phyloP scores from a whole-genome alignment of 129 eudicot genomes.

The Cynara cardunculus region DNA sequence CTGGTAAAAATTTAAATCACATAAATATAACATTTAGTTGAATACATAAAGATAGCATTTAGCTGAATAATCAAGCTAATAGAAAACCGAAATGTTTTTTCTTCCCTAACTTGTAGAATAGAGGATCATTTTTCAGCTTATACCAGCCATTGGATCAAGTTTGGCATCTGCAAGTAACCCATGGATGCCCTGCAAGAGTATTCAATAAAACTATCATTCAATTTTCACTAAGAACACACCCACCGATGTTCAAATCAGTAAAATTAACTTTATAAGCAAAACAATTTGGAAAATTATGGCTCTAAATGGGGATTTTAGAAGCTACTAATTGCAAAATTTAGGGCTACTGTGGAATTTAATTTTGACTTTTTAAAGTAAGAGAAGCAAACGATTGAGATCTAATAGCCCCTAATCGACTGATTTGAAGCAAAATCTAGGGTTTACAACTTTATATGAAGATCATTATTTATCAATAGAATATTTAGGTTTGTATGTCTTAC shows the following conservation, averaged over 20 bases:
- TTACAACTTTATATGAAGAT: too few relatives aligned
- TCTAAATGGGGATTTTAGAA: background rate
- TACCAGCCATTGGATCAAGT: constrained; percentile 25
- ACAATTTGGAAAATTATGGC: background rate
- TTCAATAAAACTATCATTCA: background rate
- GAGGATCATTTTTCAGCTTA: constrained; percentile 12
- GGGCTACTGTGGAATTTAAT: background rate
- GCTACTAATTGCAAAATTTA: background rate
- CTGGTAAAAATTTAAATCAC: too few relatives aligned
- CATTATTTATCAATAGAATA: too few relatives aligned
- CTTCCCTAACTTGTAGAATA: background rate
- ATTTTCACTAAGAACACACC: too few relatives aligned
- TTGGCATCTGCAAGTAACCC: constrained; percentile 46
- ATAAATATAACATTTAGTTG: too few relatives aligned
- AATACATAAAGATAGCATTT: too few relatives aligned
- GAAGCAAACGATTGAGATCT: background rate
- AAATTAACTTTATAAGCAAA: background rate
- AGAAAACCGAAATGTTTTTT: too few relatives aligned
- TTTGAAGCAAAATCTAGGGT: background rate
- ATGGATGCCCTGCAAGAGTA: constrained; percentile 48
- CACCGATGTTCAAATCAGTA: background rate
- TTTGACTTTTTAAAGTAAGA: too few relatives aligned
- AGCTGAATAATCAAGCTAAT: too few relatives aligned
- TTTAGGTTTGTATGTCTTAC: constrained; percentile 31
- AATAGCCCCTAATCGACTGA: background rate